phyloP scores from a whole-genome alignment of 345 rosid species.

The Kernera saxatilis region DNA sequence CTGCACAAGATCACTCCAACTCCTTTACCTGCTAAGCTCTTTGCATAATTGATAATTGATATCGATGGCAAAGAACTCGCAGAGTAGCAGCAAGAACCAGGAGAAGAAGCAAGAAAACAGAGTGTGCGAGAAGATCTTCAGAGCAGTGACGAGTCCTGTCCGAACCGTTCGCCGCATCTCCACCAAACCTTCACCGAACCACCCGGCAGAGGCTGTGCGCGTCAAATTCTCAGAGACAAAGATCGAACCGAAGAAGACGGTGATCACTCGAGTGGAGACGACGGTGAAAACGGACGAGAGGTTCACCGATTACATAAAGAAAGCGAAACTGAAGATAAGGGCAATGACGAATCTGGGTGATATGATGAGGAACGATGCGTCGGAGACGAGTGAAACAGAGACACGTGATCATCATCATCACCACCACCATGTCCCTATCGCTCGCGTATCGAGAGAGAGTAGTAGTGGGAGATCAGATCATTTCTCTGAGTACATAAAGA shows the following conservation, averaged over 20 bases:
- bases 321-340: conserved; percentile 28
- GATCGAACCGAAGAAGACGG: conserved; percentile 21
- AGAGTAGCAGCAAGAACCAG: neutral
- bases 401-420: conserved; percentile 7
- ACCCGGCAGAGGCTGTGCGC: neutral
- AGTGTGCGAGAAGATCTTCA: conserved; percentile 31
- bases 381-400: conserved; percentile 12
- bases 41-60: neutral
- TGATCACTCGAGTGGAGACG: conserved; percentile 24
- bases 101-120: conserved; percentile 23
- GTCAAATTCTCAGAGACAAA: conserved; percentile 16
- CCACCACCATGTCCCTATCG: conserved; percentile 20
- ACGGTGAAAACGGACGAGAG: conserved; percentile 25
- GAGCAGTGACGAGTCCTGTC: conserved; percentile 29
- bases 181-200: conserved; percentile 8
- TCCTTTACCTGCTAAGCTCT: neutral
- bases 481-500: conserved; percentile 27
- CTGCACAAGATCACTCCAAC: conserved; percentile 17
- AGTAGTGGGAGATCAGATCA: conserved; percentile 18
- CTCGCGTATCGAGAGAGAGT: conserved; percentile 13
- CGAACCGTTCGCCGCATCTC: conserved; percentile 26
- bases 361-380: conserved; percentile 8
- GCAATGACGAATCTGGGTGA: conserved; percentile 30
- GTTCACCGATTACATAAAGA: conserved; percentile 27
- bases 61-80: conserved; percentile 20